These are phyloP conservation scores for Aspergillus chevalieri DNA, from an alignment of 2,329 filamentous ascomycete species.

Conservation along the genomic window DNA sequence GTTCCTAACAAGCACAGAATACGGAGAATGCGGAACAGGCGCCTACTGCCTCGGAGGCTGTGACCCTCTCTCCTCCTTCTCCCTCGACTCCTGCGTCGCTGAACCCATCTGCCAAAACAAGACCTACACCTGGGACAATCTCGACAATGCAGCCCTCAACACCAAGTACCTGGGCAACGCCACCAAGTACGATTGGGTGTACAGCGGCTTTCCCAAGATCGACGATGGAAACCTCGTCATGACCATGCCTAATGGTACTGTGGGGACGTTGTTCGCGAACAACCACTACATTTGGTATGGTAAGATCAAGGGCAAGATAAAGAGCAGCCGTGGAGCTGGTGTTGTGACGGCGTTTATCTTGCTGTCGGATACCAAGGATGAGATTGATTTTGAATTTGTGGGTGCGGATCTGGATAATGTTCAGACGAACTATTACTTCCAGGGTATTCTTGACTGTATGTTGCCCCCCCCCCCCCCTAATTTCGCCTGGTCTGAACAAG, in stretches of 20 bases:
- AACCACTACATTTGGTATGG: slow-evolving; percentile 97
- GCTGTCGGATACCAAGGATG: slow-evolving; percentile 91
- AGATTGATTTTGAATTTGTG: slow-evolving; percentile 96
- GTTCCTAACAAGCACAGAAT: slow-evolving; percentile 53
- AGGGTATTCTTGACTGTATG: slow-evolving; percentile 82
- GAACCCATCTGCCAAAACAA: slow-evolving; percentile 72
- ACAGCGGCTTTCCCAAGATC: slow-evolving; percentile 65
- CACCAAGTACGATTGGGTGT: slow-evolving; percentile 76
- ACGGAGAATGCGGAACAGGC: slow-evolving; percentile 85
- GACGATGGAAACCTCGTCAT: slow-evolving; percentile 63
- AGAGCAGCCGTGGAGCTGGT: slow-evolving; percentile 75
- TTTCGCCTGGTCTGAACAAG: no score
- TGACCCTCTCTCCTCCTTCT: slow-evolving; percentile 77
- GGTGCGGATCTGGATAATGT: slow-evolving; percentile 69
- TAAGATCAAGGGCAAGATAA: slow-evolving; percentile 77
- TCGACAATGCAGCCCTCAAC: slow-evolving; percentile 65
- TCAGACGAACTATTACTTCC: slow-evolving; percentile 96
- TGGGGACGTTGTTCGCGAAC: slow-evolving; percentile 78
- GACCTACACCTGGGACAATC: slow-evolving; percentile 65
- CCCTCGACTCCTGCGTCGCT: slow-evolving; percentile 46
- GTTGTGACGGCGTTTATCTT: slow-evolving; percentile 98
- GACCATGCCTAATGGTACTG: slow-evolving; percentile 81
- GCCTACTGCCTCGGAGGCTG: slow-evolving; percentile 95
- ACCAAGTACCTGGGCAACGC: slow-evolving; percentile 81
- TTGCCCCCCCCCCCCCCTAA: no score